A percentile compares a stretch with the other conserved stretches of the same genome.
Conservation (phyloP, 352 stramenopile genomes). For the Globisporangium perplexum region DNA sequence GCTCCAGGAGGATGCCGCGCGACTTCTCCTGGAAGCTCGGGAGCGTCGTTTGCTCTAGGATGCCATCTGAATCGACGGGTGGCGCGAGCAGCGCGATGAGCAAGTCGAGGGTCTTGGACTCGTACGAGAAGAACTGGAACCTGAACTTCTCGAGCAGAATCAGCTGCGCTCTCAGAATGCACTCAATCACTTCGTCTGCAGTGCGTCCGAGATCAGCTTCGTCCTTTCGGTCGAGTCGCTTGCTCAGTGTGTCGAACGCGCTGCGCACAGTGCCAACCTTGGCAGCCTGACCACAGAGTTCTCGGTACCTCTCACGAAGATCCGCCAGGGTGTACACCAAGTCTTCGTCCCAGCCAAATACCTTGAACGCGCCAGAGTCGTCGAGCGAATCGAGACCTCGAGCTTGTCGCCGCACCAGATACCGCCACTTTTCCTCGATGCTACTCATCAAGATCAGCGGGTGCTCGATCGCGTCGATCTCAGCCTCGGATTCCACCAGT, state of each 20-base stretch:
- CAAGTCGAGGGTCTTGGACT: conserved; percentile 61
- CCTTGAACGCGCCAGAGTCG: conserved; percentile 45
- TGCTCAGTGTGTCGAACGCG: conserved; percentile 57
- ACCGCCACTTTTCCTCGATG: conserved; percentile 76
- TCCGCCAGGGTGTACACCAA: conserved; percentile 36
- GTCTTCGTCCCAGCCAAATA: conserved; percentile 62
- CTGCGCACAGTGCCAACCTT: conserved; percentile 43
- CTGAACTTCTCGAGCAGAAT: conserved; percentile 66
- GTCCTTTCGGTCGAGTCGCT: conserved; percentile 42
- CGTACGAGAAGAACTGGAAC: conserved; percentile 75
- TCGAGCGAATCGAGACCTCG: conserved; percentile 39
- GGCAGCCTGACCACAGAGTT: conserved; percentile 44
- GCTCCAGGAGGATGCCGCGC: conserved; percentile 24
- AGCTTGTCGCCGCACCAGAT: conserved; percentile 39
- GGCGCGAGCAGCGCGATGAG: conserved; percentile 27
- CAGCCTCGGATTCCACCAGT: conserved; percentile 42
- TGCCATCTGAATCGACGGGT: conserved; percentile 11
- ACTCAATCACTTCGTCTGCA: conserved; percentile 64
- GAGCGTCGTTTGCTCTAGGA: conserved; percentile 16
- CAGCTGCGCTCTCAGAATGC: conserved; percentile 59
- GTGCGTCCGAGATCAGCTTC: conserved; percentile 43
- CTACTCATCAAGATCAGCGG: conserved; percentile 68
- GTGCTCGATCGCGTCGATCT: conserved; percentile 65
- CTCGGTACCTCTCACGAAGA: conserved; percentile 54
- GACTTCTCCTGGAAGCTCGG: conserved; percentile 13